Conservation (phyloP, 2,329 filamentous ascomycete genomes). For the Ophiosphaerella herpotricha region DNA sequence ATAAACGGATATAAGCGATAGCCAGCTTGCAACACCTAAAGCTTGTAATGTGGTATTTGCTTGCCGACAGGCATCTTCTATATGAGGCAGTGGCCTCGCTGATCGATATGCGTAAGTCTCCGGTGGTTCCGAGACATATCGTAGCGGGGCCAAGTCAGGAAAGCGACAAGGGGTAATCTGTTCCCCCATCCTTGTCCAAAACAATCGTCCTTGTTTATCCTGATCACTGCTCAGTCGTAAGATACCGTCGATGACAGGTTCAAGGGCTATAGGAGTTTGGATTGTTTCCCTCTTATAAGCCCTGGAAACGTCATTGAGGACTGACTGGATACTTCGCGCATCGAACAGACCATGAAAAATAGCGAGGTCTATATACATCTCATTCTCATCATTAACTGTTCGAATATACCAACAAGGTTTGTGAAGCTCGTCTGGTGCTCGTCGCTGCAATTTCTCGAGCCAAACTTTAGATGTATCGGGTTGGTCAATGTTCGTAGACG, state of each 20-base stretch:
- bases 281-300: slow-evolving; percentile 40
- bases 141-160: slow-evolving; percentile 72
- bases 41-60: slow-evolving; percentile 76
- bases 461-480: slow-evolving; percentile 22
- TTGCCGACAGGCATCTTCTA: slow-evolving; percentile 62
- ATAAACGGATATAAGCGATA: slow-evolving; percentile 74
- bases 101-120: slow-evolving; percentile 46
- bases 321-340: slow-evolving; percentile 69
- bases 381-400: slow-evolving; percentile 46
- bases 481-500: not conserved
- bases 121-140: slow-evolving; percentile 42
- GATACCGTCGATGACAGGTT: slow-evolving; percentile 52
- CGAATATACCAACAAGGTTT: slow-evolving; percentile 67
- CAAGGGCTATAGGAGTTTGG: slow-evolving; percentile 43
- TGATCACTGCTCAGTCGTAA: slow-evolving; percentile 44
- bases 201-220: slow-evolving; percentile 47
- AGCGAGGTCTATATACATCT: slow-evolving; percentile 52
- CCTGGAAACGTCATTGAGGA: slow-evolving; percentile 65
- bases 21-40: slow-evolving; percentile 77
- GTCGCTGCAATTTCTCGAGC: slow-evolving; percentile 20
- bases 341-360: slow-evolving; percentile 88
- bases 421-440: slow-evolving; percentile 54
- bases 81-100: slow-evolving; percentile 45
- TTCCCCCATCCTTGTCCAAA: slow-evolving; percentile 66
- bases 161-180: slow-evolving; percentile 69